These are phyloP conservation scores for Bipolaris oryzae DNA, from an alignment of 2,329 filamentous ascomycete species.

Conservation along the genomic window DNA sequence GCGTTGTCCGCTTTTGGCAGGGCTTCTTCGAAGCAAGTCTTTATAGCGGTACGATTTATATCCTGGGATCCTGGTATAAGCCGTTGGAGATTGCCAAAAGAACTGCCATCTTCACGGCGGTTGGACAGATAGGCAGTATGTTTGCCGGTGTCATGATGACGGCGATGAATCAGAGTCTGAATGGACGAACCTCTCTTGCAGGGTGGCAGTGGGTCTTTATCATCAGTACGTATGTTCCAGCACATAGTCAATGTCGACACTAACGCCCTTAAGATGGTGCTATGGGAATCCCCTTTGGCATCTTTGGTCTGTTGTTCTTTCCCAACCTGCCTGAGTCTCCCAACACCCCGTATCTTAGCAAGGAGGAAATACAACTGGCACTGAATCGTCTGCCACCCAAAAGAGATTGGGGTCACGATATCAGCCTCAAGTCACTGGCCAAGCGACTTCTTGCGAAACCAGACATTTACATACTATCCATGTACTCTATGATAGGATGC, in stretches of 20 bases:
- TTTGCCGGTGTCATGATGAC: constrained; percentile 44
- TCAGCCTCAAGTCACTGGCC: constrained; percentile 29
- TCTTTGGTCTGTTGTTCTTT: constrained; percentile 37
- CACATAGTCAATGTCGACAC: not conserved
- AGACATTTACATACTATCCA: constrained; percentile 48
- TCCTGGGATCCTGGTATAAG: constrained; percentile 39
- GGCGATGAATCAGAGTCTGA: constrained; percentile 37
- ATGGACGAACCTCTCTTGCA: constrained; percentile 25
- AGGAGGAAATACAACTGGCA: constrained; percentile 34
- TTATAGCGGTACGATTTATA: constrained; percentile 40
- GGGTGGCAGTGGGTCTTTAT: constrained; percentile 43
- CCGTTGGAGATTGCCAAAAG: constrained; percentile 38
- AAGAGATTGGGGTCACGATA: constrained; percentile 32
- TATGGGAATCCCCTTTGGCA: constrained; percentile 38
- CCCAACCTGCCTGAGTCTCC: constrained; percentile 37
- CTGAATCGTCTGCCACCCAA: constrained; percentile 35
- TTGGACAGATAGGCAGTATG: constrained; percentile 41
- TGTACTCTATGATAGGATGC: constrained; percentile 47
- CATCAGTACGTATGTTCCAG: constrained; percentile 22
- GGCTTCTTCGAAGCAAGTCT: constrained; percentile 37
- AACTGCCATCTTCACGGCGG: constrained; percentile 39
- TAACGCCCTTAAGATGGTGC: constrained; percentile 31
- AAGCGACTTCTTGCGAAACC: constrained; percentile 32
- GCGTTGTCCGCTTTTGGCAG: constrained; percentile 35
- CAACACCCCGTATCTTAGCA: constrained; percentile 30